Evolutionary conservation across 2,329 filamentous ascomycete species (phyloP).

Genomic region (Stromatinia cepivora): DNA sequence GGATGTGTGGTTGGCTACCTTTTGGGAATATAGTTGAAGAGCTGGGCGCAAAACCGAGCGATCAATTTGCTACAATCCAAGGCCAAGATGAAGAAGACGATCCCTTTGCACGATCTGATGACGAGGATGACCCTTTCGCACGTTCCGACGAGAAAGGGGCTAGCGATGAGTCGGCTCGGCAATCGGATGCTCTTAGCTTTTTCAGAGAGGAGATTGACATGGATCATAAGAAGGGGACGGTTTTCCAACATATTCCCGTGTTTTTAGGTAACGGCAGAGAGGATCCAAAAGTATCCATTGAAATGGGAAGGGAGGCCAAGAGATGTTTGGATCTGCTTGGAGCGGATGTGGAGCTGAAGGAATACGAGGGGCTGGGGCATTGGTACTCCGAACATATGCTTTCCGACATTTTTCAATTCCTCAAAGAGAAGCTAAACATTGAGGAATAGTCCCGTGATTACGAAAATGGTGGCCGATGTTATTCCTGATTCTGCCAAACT

Average conservation of each 20-base stretch:
- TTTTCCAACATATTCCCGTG: conserved; percentile 42
- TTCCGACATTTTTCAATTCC: conserved; percentile 42
- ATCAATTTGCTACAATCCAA: neutral
- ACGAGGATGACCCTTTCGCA: conserved; percentile 22
- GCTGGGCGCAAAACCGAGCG: conserved; percentile 3
- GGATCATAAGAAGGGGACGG: conserved; percentile 2
- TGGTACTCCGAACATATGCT: conserved; percentile 49
- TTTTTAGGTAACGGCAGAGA: conserved; percentile 51
- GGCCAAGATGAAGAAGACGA: neutral
- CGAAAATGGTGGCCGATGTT: neutral
- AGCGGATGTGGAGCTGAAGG: conserved; percentile 42
- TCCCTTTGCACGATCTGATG: neutral
- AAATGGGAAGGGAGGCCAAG: conserved; percentile 42
- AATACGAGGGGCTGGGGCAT: conserved; percentile 48
- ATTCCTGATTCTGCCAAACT: no score
- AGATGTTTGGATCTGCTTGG: conserved; percentile 43
- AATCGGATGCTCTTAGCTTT: conserved; percentile 21
- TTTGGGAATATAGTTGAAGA: conserved; percentile 42
- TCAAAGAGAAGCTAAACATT: conserved; percentile 29
- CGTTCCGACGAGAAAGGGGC: conserved; percentile 22
- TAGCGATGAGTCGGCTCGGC: neutral
- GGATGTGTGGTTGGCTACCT: conserved; percentile 51
- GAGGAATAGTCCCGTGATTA: neutral
- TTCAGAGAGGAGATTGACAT: conserved; percentile 30
- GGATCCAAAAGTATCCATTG: conserved; percentile 47